Base-by-base conservation (phyloP, 1,284 basidiomycete species). In the Laetiporus sulphureus region DNA sequence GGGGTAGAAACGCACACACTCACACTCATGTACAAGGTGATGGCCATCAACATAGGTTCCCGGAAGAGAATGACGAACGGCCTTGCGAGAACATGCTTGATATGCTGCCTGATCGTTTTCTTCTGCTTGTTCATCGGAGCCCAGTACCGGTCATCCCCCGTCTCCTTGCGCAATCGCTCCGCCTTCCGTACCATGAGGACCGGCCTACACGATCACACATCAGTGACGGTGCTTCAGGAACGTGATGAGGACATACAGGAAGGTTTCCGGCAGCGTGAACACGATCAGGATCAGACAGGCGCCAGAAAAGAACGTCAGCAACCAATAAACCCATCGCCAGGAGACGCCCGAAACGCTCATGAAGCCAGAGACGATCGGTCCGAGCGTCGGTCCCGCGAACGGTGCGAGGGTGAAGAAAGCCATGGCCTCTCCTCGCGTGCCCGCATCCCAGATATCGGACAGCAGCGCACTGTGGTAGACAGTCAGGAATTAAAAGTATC, bases 321-420 rank as follows among this genome's bases (percentile, higher is more conserved):
- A 68, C 83, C 84, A 91, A 65, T 81, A 91, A 10, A 83, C 54
- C 84, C 83, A 89, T 32, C 80, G 68, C 79, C 81, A 90, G 4
- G 72, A 72, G 1, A 72, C 64, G 27, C 71, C 67, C 5, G 60
- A 54, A 15, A 71, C 64, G 8, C 62, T 60, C 40, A 79, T 66
- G 51, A 70, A 71, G 8, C 86, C 81, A 32, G 74, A 73, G 10
- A 84, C 73, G 29, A 79, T 75, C 1, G 87, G 86, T 0, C 81
- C 84, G 19, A 79, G 47, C 0, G 69, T 67, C 3, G 79, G 79
- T n/a, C 84, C 85, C 4, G 83, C 82, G 52, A 91, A 91, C 1
- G 89, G 89, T 3, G 85, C 83, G 5, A 62, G 55, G 6, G 62
- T 60, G 49, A 65, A 65, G 23, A 62, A 40, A 1, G 60, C 56